Evolutionary conservation across 2,329 filamentous ascomycete genomes (phyloP), one percentile per base, ranked within the genome.

Genomic region (Fusarium sp.): DNA sequence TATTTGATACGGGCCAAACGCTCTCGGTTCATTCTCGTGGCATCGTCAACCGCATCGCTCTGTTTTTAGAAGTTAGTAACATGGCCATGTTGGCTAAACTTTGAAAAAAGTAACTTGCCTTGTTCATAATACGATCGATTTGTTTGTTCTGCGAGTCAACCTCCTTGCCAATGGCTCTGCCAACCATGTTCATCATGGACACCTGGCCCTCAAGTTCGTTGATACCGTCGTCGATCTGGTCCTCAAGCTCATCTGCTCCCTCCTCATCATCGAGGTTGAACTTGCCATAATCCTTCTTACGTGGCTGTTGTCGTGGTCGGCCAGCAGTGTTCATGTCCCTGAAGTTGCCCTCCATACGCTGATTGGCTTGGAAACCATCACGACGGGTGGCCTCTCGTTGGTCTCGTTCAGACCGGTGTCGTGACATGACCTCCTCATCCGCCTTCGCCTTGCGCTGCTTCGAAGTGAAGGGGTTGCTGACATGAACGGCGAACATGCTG

Each of bases 401-500:
- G 11, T 89, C 89, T 24, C 89, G 84, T 66, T 94, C 90, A 61
- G 84, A 77, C 33, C 90, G 86, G 73, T 92, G 88, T 59, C 90
- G 90, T 44, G 91, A 88, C 75, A 97, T 83, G 43, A 92, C 86
- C 56, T 88, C 85, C 50, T 91, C 84, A 69, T 96, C 92, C 39
- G 88, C 86, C 59, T 88, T 88, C 56, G 85, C 84, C 28, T 86
- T 86, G 43, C 91, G 87, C 70, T 86, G 87, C 66, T 87, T 89
- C 16, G 88, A 89, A 1, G 92, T 96, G 77, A 97, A 93, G 0
- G 91, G 91, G 73, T 93, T 93, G 54, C 85, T 84, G 26, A 94
- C 90, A 75, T 94, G 91, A 23, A 94, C 88, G 8, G 93, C 92
- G 76, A 97, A 97, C 93, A 98, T 97, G 82, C 91, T 94, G 67